phyloP scores from a whole-genome alignment of 352 stramenopile genomes.

The Plasmopara muralis region DNA sequence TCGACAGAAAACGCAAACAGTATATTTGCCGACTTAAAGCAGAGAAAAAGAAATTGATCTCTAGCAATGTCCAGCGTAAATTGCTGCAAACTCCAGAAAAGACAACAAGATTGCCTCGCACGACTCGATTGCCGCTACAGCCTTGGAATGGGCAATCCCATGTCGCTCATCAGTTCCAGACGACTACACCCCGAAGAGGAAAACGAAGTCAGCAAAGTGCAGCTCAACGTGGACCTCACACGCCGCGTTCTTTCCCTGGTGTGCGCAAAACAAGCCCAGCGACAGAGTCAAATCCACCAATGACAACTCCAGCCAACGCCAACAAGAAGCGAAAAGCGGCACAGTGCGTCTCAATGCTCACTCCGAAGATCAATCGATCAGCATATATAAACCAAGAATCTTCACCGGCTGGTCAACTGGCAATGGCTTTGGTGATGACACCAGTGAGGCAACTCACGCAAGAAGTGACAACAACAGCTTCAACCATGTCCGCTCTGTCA shows the following conservation, averaged over 20 bases:
- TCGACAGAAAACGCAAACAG: slow-evolving; percentile 49
- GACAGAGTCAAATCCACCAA: slow-evolving; percentile 5
- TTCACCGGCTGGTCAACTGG: slow-evolving; percentile 4
- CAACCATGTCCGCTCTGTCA: slow-evolving; percentile 4
- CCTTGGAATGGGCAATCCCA: slow-evolving; percentile 37
- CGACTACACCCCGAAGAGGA: slow-evolving; percentile 12
- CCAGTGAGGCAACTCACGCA: slow-evolving; percentile 23
- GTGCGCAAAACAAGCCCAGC: slow-evolving; percentile 12
- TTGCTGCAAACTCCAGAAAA: slow-evolving; percentile 71
- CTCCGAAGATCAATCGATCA: slow-evolving; percentile 13
- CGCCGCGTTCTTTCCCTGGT: slow-evolving; percentile 11
- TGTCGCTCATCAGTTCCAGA: slow-evolving; percentile 17
- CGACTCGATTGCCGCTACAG: slow-evolving; percentile 29
- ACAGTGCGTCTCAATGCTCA: slow-evolving; percentile 17
- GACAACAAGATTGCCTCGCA: slow-evolving; percentile 7
- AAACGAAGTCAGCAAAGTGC: slow-evolving; percentile 3
- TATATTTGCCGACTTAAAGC: slow-evolving; percentile 51
- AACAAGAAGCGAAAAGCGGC: slow-evolving; percentile 21
- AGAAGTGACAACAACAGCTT: slow-evolving; percentile 10
- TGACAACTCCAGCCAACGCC: slow-evolving; percentile 8
- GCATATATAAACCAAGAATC: slow-evolving; percentile 12
- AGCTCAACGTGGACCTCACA: no score
- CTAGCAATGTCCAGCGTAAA: slow-evolving; percentile 58
- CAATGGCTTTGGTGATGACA: slow-evolving; percentile 12
- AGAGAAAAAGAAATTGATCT: slow-evolving; percentile 31